Base-by-base conservation (phyloP, 2,329 filamentous ascomycete genomes). In the Emmonsia crescens region DNA sequence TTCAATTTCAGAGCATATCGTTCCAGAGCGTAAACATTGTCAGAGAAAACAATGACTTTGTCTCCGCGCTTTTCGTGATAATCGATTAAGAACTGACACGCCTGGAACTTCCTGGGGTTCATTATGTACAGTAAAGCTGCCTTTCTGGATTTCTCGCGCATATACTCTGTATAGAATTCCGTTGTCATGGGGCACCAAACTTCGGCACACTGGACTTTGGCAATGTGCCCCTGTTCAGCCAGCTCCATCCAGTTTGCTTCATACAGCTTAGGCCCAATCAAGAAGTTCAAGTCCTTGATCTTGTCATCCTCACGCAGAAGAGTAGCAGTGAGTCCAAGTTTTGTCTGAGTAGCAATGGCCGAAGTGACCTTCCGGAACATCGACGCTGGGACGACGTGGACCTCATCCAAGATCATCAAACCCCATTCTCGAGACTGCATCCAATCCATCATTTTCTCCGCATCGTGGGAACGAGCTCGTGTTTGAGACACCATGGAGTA, bases 191-290 rank as follows among this genome's bases (percentile, higher is more conserved):
- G 91, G 71, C 94, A 99, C 94, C 94, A 99, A 6, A 99, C 94
- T 75, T 99, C 94, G 16, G 94, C 94, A 74, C 94, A 99, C 74
- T 99, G 94, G 1, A 99, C 94, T 67, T 91, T 88, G 42, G 94
- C 94, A 73, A 99, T 99, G 72, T 96, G 92, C 0, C 94, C 94
- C 75, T 96, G 91, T 70, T 96, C 90, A 0, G 93, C 94, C 48
- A 99, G 83, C 74, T 99, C 94, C 86, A 97, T 96, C 94, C 94
- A 99, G 74, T 99, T 99, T 33, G 94, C 94, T 75, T 99, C 94
- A 72, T 96, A 99, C 0, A 99, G 80, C 74, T 99, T 99, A 0
- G 94, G 94, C 0, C 94, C 94, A 69, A 99, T 97, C 62, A 99
- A 78, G 72, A 97, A 99, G 74, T 99, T 99, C 54, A 99, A 77